A percentile compares a stretch with the other conserved stretches of the same genome.
These are phyloP conservation scores for Amorphotheca resinae DNA, from an alignment of 495 filamentous ascomycete genomes.

Conservation along the genomic window DNA sequence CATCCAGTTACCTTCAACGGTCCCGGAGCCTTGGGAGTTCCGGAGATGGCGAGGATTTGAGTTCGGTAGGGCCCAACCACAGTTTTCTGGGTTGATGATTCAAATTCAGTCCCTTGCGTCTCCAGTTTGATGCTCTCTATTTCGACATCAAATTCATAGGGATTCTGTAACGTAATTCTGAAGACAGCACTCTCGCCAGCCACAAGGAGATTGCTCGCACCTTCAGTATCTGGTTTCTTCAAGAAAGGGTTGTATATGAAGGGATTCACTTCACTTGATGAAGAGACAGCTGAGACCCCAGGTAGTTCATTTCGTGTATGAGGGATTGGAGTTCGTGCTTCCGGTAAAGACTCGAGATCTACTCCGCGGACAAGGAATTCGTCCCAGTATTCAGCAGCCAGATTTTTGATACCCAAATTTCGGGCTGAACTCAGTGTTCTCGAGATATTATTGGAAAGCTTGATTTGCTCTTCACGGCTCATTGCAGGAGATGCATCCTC, in stretches of 20 bases:
- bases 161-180: slow-evolving; percentile 76
- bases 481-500: slow-evolving; percentile 52
- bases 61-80: slow-evolving; percentile 66
- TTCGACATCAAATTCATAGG: slow-evolving; percentile 83
- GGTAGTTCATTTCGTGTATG: slow-evolving; percentile 62
- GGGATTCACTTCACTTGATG: slow-evolving; percentile 49
- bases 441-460: slow-evolving; percentile 67
- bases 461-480: slow-evolving; percentile 69
- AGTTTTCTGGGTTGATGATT: slow-evolving; percentile 49
- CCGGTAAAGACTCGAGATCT: slow-evolving; percentile 41
- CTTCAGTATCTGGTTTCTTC: slow-evolving; percentile 46
- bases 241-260: slow-evolving; percentile 90
- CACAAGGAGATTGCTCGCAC: slow-evolving; percentile 53
- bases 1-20: slow-evolving; percentile 65
- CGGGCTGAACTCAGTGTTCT: slow-evolving; percentile 66
- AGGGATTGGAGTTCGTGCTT: slow-evolving; percentile 46
- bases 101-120: slow-evolving; percentile 56
- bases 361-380: slow-evolving; percentile 83
- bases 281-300: slow-evolving; percentile 37
- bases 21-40: slow-evolving; percentile 53
- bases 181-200: slow-evolving; percentile 67
- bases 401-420: slow-evolving; percentile 52
- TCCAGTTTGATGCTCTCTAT: slow-evolving; percentile 72
- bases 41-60: slow-evolving; percentile 61
- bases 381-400: slow-evolving; percentile 89